Base-by-base conservation (phyloP, 805 yeast species). In the Candida suzukii region DNA sequence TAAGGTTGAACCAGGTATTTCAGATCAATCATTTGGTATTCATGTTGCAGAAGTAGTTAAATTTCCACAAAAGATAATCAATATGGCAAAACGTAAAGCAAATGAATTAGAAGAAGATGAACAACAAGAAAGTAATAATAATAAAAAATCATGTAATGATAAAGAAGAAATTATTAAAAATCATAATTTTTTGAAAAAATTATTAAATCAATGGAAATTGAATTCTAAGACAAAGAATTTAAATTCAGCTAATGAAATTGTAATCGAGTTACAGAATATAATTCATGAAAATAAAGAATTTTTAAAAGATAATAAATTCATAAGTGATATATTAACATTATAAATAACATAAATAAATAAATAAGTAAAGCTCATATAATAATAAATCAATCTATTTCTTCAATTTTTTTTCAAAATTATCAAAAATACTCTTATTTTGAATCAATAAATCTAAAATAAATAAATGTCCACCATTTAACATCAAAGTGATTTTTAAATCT, bases 1-100 rank as follows among this genome's bases (percentile, higher is more conserved):
- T 64, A 85, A 83, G 54, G 98, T 93, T n/a, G 96, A 88, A 50
- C 85, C 87, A 1, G 99, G 99, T n/a, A 78, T 90, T 39, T 82
- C 95, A 2, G 96, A 88, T 60, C 93, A 90, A 61, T 88, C 97
- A 0, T 93, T 93, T 65, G 99, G 99, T 63, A 90, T 93, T 37
- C 95, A 93, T 58, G 99, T 93, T 36, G 98, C 98, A 0, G 97
- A 93, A 62, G 80, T 91, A 25, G 98, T 91, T 17, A 83, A 86
- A 50, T 93, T 93, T 61, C 99, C 98, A 2, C 66, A 69, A 20
- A 93, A 93, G 61, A 93, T 93, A 38, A 79, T 93, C 37, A 74
- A 77, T 43, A 93, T 93, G 98, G 96, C 99, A 9, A 93, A 91
- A 57, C 76, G 98, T 46, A 91, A 91, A 60, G 95, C 97, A 0